Evolutionary conservation across 2,329 filamentous ascomycete species (phyloP), one percentile per base, ranked within the genome.

Genomic region (Botrytis byssoidea): DNA sequence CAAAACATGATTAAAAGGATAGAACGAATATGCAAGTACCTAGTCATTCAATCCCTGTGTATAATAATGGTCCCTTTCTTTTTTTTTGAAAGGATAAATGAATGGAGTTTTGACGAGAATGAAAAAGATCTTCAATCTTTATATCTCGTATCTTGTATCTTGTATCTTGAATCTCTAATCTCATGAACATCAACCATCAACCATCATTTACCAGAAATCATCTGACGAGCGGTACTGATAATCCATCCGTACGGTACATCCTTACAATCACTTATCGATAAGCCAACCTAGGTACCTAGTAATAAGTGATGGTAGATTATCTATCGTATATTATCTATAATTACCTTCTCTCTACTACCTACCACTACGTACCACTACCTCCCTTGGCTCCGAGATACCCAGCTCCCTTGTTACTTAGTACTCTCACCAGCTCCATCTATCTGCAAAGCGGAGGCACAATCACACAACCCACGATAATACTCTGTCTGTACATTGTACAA

Each of bases 361-460:
- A n/a, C 48, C 12, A 42, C 48, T 1, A 12, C 25, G 12, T 7
- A n/a, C 48, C 12, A 42, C 46, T 22, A 25, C 48, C 25, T n/a
- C 6, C 48, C 25, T n/a, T n/a, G 48, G 25, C 48, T 51, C 48
- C 48, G 48, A n/a, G 48, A 55, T 55, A 55, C 25, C 48, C 48
- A 55, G 48, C 48, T n/a, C 25, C 48, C 48, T n/a, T 6, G 48
- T 51, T 16, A 4, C 22, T 10, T 51, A 57, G 51, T 29, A 0
- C n/a, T 29, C 25, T 57, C 51, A 29, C n/a, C 51, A 29, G 51
- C 51, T 57, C 51, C 51, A 29, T 57, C n/a, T 57, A 29, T 29
- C 51, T 44, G 61, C 61, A 65, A 8, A 32, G n/a, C 61, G 40
- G 61, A 65, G 40, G 61, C 61, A 65, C 40, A 65, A 40, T 48